Conservation (phyloP, 1,284 basidiomycete genomes). For the Ceratobasidium sp. region DNA sequence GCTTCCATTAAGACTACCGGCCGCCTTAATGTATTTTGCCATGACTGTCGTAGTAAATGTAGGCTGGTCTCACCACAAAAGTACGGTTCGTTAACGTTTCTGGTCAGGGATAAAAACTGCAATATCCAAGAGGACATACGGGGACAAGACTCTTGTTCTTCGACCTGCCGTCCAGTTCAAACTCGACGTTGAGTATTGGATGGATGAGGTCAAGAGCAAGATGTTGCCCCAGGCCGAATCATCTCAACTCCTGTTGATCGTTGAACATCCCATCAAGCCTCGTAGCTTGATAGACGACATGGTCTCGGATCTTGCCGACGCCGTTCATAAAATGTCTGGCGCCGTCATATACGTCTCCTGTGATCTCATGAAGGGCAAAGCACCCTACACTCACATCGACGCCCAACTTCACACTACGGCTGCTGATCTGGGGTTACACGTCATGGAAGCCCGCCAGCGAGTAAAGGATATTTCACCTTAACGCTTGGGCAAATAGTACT, state of each 20-base stretch:
- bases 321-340: not conserved
- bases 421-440: not conserved
- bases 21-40: no score
- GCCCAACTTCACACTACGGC: not conserved
- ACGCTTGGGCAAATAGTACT: no score
- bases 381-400: not conserved
- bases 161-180: not conserved
- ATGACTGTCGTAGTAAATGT: no score
- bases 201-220: not conserved
- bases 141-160: not conserved
- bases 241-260: not conserved
- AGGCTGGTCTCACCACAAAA: no score
- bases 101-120: not conserved
- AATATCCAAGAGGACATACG: not conserved
- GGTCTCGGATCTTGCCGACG: not conserved
- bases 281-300: not conserved
- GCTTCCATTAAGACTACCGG: no score
- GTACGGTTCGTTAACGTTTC: no score
- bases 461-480: not conserved
- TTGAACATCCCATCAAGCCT: not conserved
- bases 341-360: not conserved
- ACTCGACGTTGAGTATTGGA: not conserved
- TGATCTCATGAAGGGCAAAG: not conserved
- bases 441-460: not conserved
- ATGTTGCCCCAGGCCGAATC: not conserved